A percentile compares a stretch with the other conserved stretches of the same genome.
Evolutionary conservation across 2,329 filamentous ascomycete genomes (phyloP).

Genomic region (Cladosporium sp.): DNA sequence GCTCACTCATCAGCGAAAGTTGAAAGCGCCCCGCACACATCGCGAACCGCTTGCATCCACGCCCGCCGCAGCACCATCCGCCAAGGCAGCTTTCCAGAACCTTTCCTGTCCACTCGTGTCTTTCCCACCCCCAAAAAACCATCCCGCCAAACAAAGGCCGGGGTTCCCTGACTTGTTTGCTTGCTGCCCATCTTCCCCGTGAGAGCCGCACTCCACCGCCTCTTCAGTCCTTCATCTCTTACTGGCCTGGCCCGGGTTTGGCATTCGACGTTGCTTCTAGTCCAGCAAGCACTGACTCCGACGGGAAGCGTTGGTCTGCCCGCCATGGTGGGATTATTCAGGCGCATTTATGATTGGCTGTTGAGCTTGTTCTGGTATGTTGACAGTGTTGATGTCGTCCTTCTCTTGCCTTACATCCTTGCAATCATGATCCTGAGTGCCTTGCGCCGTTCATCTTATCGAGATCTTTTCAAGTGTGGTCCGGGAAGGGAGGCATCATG

Average conservation of each 20-base stretch:
- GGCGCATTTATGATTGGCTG: conserved; percentile 96
- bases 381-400: conserved; percentile 1
- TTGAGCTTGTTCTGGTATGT: conserved; percentile 90
- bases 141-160: conserved; percentile 1
- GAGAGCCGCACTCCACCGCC: not conserved
- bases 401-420: conserved; percentile 4
- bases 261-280: conserved; percentile 12
- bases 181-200: conserved; percentile 3
- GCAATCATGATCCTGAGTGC: too few species aligned
- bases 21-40: conserved; percentile 5
- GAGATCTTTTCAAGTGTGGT: too few species aligned
- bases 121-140: conserved; percentile 1
- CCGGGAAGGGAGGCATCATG: not conserved
- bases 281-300: conserved; percentile 15
- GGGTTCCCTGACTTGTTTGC: conserved; percentile 11
- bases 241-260: conserved; percentile 11
- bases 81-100: conserved; percentile 9
- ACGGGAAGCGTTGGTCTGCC: conserved; percentile 14
- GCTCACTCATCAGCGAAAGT: too few species aligned
- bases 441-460: too few species aligned
- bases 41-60: not conserved
- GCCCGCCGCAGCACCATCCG: conserved; percentile 4
- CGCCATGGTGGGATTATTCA: conserved; percentile 83
- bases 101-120: conserved; percentile 10
- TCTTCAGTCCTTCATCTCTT: not conserved